Evolutionary conservation across 2,329 filamentous ascomycete genomes (phyloP).

Genomic region (Monosporascus sp.): DNA sequence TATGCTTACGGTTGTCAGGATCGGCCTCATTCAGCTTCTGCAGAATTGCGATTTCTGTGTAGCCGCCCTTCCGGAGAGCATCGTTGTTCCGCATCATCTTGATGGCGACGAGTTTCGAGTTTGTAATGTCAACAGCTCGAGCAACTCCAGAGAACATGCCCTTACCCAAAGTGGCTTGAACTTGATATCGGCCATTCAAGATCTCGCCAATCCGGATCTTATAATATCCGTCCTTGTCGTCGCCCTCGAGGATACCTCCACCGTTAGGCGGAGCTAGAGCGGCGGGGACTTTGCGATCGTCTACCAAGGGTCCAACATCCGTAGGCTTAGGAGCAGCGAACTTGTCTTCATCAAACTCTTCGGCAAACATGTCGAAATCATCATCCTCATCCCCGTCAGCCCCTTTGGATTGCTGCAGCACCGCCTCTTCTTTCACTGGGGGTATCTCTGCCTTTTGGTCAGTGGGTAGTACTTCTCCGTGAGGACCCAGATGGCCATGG

Average conservation of each 20-base stretch:
- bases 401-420: conserved; percentile 39
- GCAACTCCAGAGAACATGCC: conserved; percentile 98
- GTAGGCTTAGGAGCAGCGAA: conserved; percentile 48
- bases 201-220: conserved; percentile 90
- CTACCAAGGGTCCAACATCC: conserved; percentile 31
- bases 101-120: conserved; percentile 77
- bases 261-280: conserved; percentile 46
- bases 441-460: conserved; percentile 26
- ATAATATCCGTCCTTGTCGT: conserved; percentile 94
- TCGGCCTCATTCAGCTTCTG: conserved; percentile 82
- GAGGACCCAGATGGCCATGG: conserved; percentile 44
- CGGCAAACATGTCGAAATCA: conserved; percentile 85
- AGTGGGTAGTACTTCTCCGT: conserved; percentile 50
- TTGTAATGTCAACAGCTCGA: conserved; percentile 72
- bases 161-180: conserved; percentile 81
- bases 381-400: conserved; percentile 52
- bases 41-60: conserved; percentile 91
- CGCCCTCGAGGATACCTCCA: conserved; percentile 81
- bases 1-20: conserved; percentile 82
- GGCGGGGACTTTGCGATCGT: conserved; percentile 42
- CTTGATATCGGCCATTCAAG: conserved; percentile 81
- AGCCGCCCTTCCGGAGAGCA: conserved; percentile 81
- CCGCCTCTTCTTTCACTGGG: conserved; percentile 28
- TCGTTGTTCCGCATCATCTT: conserved; percentile 98
- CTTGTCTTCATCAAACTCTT: conserved; percentile 66